Base-by-base conservation (phyloP, 2,329 filamentous ascomycete genomes). In the Orbilia brochopaga region DNA sequence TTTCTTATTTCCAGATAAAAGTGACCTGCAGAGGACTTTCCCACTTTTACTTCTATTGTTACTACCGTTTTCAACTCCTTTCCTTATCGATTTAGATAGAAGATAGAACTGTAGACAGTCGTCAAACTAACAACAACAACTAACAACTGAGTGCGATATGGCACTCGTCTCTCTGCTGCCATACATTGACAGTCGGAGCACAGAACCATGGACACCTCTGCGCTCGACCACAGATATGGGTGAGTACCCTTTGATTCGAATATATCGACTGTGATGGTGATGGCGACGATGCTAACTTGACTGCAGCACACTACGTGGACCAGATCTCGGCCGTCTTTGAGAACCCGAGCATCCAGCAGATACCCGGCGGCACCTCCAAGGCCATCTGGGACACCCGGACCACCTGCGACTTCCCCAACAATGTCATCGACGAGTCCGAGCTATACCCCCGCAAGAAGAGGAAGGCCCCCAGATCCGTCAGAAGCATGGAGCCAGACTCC, bases 371-470 rank as follows among this genome's bases (percentile, higher is more conserved):
- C 19, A 54, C 63, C 50, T 54, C 54, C 15, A 70, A 70, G 37
- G 66, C 66, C 27, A 70, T 70, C 37, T 70, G 66, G 66, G 66
- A 70, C 50, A 70, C 66, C 40, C 64, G 66, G 59, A 70, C 66
- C 40, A 70, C 59, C 4, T 70, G 51, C 59, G 66, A 70, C 51
- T 70, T 70, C 44, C 66, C 66, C 1, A 70, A 70, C 42, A 70
- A 70, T 64, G 54, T 70, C 6, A 70, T 70, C 54, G 66, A 70
- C 21, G 66, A 70, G 54, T 51, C 32, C 32, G 66, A 70, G 37
- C 46, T 70, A 19, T 70, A 64, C 19, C 66, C 66, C 2, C 63
- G 66, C 37, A 70, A 70, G 37, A 70, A 70, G 32, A 64, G 66
- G 48, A 70, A 70, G 55, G 32, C 37, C 4, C 66, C 66, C 0